Evolutionary conservation across 768 basidiomycete species (phyloP).

Genomic region (Thelephora aurantiotincta): DNA sequence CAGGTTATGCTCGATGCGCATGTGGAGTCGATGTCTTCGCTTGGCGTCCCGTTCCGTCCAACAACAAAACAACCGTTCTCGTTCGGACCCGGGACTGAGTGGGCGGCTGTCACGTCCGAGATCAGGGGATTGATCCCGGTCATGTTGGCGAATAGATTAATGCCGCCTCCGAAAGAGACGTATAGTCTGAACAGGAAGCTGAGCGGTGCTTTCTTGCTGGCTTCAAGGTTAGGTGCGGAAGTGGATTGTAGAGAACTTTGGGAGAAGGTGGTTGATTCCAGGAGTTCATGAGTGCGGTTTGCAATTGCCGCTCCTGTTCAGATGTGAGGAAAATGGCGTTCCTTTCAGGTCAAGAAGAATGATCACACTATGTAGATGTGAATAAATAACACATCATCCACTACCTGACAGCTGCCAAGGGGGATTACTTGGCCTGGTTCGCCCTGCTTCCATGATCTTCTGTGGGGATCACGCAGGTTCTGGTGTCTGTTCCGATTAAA

Average conservation of each 20-base stretch:
- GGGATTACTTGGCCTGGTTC: too few species aligned
- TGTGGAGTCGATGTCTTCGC: constrained; percentile 64
- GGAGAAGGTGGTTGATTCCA: constrained; percentile 40
- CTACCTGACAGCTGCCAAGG: too few species aligned
- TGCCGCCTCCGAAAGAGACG: constrained; percentile 88
- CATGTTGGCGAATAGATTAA: constrained; percentile 80
- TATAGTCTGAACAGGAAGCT: constrained; percentile 90
- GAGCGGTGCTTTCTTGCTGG: constrained; percentile 71
- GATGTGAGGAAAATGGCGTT: too few species aligned
- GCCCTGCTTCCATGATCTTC: too few species aligned
- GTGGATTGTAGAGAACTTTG: constrained; percentile 67
- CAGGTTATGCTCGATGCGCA: constrained; percentile 84
- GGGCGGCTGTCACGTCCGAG: constrained; percentile 59
- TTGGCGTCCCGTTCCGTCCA: constrained; percentile 73
- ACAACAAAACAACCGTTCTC: constrained; percentile 55
- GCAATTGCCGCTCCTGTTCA: too few species aligned
- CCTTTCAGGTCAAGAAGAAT: too few species aligned
- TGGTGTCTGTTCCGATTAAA: too few species aligned
- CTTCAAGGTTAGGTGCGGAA: constrained; percentile 56
- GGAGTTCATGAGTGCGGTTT: too few species aligned
- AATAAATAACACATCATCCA: too few species aligned
- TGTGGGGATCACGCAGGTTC: too few species aligned
- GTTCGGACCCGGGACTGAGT: constrained; percentile 55
- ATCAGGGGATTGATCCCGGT: constrained; percentile 77
- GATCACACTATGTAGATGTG: too few species aligned